Conservation (phyloP, 257 asterid species). For the Penstemon newberryi region DNA sequence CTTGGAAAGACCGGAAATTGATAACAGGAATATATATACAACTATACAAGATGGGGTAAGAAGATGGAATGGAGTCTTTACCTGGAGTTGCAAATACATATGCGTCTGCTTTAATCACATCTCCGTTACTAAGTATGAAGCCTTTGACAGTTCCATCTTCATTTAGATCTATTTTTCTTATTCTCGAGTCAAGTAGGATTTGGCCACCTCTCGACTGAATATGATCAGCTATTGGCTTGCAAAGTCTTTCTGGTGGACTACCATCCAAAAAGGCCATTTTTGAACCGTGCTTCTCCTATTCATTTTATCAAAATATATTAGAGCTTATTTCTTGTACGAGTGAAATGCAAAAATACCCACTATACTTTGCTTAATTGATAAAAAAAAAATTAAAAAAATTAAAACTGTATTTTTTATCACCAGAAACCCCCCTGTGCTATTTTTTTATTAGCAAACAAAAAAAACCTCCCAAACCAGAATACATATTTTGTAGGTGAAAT, state of each 20-base stretch:
- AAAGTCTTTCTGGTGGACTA: slow-evolving; percentile 97
- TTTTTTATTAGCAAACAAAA: too few species aligned
- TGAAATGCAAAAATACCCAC: background rate
- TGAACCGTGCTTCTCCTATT: slow-evolving; percentile 95
- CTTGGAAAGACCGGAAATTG: slow-evolving; percentile 9
- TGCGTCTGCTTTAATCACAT: slow-evolving; percentile 74
- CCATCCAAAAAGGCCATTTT: slow-evolving; percentile 99
- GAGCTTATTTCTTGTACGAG: background rate
- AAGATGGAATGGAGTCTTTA: slow-evolving; percentile 33
- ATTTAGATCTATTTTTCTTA: slow-evolving; percentile 72
- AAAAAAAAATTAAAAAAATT: too few species aligned
- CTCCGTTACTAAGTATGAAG: slow-evolving; percentile 62
- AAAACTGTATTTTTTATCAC: too few species aligned
- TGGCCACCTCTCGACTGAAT: slow-evolving; percentile 77
- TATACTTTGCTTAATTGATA: background rate
- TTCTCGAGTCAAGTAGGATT: slow-evolving; percentile 73
- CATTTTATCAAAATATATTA: slow-evolving; percentile 12
- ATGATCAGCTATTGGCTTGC: slow-evolving; percentile 89
- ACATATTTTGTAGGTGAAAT: too few species aligned
- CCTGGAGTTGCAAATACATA: slow-evolving; percentile 95
- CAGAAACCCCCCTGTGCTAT: too few species aligned
- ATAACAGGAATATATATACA: background rate
- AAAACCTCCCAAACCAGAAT: too few species aligned
- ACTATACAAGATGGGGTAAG: background rate
- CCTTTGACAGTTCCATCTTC: slow-evolving; percentile 71